phyloP scores from a whole-genome alignment of 345 rosid genomes.

The Gossypium bickii region DNA sequence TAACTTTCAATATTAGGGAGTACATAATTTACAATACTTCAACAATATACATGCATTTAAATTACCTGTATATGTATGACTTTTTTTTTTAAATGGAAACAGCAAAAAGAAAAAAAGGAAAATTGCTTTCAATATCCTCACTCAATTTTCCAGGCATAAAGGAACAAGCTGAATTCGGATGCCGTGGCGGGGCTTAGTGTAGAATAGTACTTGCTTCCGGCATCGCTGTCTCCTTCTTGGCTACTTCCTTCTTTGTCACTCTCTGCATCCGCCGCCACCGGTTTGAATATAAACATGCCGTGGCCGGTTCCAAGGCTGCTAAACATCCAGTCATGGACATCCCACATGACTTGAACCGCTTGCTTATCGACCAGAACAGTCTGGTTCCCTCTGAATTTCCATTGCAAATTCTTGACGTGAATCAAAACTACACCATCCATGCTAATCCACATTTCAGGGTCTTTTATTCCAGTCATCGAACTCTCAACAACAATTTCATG shows the following conservation, averaged over 20 bases:
- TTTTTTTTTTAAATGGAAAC: background rate
- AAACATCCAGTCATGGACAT: slow-evolving; percentile 95
- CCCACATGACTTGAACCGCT: slow-evolving; percentile 77
- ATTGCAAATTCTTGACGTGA: slow-evolving; percentile 77
- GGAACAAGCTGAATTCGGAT: slow-evolving; percentile 73
- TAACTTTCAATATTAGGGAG: background rate
- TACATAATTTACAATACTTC: background rate
- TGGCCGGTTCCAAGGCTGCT: slow-evolving; percentile 50
- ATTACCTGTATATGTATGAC: background rate
- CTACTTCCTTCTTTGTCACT: slow-evolving; percentile 55
- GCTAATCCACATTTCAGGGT: slow-evolving; percentile 96
- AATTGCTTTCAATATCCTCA: slow-evolving; percentile 21
- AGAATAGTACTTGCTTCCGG: slow-evolving; percentile 58
- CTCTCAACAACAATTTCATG: slow-evolving; percentile 85
- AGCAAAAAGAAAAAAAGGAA: background rate
- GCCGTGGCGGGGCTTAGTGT: slow-evolving; percentile 32
- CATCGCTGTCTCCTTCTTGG: slow-evolving; percentile 42
- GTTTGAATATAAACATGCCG: slow-evolving; percentile 87
- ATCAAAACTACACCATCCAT: slow-evolving; percentile 70
- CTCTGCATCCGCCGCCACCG: slow-evolving; percentile 44
- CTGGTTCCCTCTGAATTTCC: slow-evolving; percentile 95
- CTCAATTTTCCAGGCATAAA: slow-evolving; percentile 88
- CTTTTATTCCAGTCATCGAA: slow-evolving; percentile 48
- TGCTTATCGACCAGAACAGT: slow-evolving; percentile 73
- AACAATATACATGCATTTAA: background rate